These are phyloP conservation scores for Hydnomerulius pinastri DNA, from an alignment of 768 basidiomycete species.

Conservation along the genomic window DNA sequence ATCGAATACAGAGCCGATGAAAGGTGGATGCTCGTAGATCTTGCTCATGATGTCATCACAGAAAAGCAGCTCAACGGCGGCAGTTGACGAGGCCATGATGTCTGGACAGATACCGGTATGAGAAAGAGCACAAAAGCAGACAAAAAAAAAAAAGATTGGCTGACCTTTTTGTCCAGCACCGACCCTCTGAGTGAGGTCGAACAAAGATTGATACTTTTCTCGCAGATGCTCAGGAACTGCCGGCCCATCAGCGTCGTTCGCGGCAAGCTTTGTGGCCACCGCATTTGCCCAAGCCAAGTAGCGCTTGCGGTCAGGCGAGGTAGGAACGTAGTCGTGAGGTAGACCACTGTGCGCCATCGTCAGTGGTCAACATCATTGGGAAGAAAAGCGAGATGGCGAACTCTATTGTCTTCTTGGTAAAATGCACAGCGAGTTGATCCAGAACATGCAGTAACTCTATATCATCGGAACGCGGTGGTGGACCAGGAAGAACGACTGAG, in stretches of 20 bases:
- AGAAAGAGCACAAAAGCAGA: no score
- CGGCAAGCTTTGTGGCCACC: no score
- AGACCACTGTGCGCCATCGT: neutral
- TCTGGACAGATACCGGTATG: no score
- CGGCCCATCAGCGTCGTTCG: no score
- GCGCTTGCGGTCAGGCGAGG: neutral
- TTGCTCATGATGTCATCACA: constrained; percentile 16
- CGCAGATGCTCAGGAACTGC: no score
- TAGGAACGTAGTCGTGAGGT: neutral
- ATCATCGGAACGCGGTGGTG: neutral
- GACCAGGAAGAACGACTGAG: neutral
- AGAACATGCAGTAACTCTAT: neutral
- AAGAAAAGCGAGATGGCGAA: neutral
- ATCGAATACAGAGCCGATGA: constrained; percentile 12
- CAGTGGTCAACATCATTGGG: neutral
- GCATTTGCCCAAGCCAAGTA: neutral
- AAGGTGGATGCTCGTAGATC: constrained; percentile 15
- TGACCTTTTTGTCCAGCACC: no score
- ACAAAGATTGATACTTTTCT: no score
- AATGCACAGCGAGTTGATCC: neutral
- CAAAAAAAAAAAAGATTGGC: no score
- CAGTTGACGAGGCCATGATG: no score
- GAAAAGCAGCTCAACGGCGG: no score
- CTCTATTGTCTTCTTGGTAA: neutral
- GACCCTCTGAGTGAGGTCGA: no score